Evolutionary conservation across 495 filamentous ascomycete genomes (phyloP).

Genomic region (Paragyromitra xinjiangensis): DNA sequence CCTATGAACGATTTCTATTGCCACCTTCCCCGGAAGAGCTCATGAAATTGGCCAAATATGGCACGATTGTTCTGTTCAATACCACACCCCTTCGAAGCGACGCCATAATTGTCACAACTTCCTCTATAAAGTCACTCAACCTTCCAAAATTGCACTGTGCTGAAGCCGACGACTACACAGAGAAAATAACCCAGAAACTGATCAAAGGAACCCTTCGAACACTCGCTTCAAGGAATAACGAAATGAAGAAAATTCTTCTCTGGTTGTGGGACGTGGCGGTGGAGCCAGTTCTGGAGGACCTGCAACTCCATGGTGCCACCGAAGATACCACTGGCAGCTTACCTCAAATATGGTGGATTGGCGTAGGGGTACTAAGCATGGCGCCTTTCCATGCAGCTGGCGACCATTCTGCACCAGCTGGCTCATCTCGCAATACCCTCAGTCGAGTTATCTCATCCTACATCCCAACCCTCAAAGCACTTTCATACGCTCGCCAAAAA

Average conservation of each 20-base stretch:
- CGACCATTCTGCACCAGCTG: conserved; percentile 29
- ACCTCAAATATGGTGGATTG: conserved; percentile 52
- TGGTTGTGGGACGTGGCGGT: conserved; percentile 46
- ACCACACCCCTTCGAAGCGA: conserved; percentile 28
- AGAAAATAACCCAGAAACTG: neutral
- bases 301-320: conserved; percentile 7
- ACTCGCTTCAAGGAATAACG: conserved; percentile 7
- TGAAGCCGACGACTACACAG: conserved; percentile 14
- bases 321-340: neutral
- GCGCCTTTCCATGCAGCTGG: conserved; percentile 55
- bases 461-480: conserved; percentile 50
- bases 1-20: neutral
- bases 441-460: conserved; percentile 50
- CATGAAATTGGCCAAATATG: conserved; percentile 11
- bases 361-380: conserved; percentile 30
- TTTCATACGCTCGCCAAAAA: conserved; percentile 40
- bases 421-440: conserved; percentile 36
- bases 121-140: conserved; percentile 17
- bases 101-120: conserved; percentile 42
- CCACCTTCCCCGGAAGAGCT: conserved; percentile 2
- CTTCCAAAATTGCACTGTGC: neutral
- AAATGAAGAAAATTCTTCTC: conserved; percentile 29
- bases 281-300: conserved; percentile 29
- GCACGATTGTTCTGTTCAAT: conserved; percentile 38
- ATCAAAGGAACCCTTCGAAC: neutral